These are phyloP conservation scores for Umbelopsis sp. DNA, from an alignment of 192 early-diverging fungal species.

Conservation along the genomic window DNA sequence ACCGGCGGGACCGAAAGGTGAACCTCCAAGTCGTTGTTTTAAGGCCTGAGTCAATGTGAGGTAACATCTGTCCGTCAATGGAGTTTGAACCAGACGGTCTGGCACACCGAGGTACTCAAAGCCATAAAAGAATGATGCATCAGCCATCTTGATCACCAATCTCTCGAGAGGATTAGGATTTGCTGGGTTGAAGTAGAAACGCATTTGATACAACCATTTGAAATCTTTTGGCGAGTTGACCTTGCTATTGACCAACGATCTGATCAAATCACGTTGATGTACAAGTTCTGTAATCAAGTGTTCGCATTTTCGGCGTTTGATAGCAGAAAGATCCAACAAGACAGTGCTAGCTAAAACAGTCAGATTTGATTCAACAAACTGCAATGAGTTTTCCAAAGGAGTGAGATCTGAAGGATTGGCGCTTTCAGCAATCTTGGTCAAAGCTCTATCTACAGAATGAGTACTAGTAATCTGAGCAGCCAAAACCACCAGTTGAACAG, in stretches of 20 bases:
- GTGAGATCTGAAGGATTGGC: conserved; percentile 37
- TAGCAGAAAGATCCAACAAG: conserved; percentile 77
- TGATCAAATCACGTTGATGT: conserved; percentile 94
- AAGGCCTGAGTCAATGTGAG: conserved; percentile 98
- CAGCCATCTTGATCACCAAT: conserved; percentile 87
- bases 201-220: conserved; percentile 95
- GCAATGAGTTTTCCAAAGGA: conserved; percentile 61
- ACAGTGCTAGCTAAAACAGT: conserved; percentile 93
- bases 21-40: conserved; percentile 89
- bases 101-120: conserved; percentile 98
- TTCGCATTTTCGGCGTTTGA: conserved; percentile 94
- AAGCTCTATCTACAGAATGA: conserved; percentile 77
- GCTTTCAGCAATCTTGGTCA: conserved; percentile 49
- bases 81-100: conserved; percentile 98
- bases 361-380: conserved; percentile 70
- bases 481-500: conserved; percentile 93
- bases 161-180: conserved; percentile 70
- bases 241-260: conserved; percentile 58
- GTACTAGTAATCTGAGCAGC: conserved; percentile 93
- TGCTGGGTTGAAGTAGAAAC: conserved; percentile 72
- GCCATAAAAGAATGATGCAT: conserved; percentile 93
- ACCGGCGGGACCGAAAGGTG: conserved; percentile 97
- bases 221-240: conserved; percentile 76
- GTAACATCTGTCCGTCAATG: conserved; percentile 98
- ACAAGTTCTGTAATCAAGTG: conserved; percentile 98